Evolutionary conservation across 1,139 yeast species (phyloP).

Genomic region (Chernovozyma aurita): DNA sequence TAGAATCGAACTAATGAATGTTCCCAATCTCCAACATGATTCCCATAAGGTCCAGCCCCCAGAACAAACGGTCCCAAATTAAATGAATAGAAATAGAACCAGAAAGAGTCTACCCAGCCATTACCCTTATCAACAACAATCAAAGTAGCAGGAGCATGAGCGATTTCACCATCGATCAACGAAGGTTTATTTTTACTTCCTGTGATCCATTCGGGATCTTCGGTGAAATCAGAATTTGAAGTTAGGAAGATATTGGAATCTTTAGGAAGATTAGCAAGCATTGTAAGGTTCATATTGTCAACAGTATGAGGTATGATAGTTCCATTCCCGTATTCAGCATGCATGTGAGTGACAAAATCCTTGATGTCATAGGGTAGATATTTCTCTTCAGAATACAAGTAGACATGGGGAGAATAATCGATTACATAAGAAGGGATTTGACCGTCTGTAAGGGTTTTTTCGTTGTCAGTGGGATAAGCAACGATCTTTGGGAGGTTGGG

Average conservation of each 20-base stretch:
- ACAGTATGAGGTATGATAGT: conserved; percentile 37
- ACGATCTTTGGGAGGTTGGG: conserved; percentile 35
- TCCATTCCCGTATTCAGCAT: conserved; percentile 45
- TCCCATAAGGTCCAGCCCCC: conserved; percentile 97
- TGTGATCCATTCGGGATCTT: conserved; percentile 83
- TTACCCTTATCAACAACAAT: conserved; percentile 89
- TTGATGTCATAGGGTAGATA: conserved; percentile 81
- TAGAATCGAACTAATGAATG: conserved; percentile 84
- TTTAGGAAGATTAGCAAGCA: conserved; percentile 32
- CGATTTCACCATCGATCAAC: conserved; percentile 63
- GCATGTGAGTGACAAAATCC: conserved; percentile 64
- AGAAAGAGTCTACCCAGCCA: conserved; percentile 89
- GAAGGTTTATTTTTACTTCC: conserved; percentile 68
- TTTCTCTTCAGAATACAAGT: conserved; percentile 82
- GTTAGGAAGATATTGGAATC: conserved; percentile 45
- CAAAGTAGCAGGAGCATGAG: conserved; percentile 74
- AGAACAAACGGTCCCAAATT: conserved; percentile 94
- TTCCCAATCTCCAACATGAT: conserved; percentile 98
- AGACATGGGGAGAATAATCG: conserved; percentile 75
- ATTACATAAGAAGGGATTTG: conserved; percentile 73
- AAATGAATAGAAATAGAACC: conserved; percentile 95
- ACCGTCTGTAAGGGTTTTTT: conserved; percentile 42
- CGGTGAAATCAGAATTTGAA: conserved; percentile 63
- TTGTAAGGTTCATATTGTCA: conserved; percentile 26
- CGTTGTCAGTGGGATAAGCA: conserved; percentile 23